Conservation (phyloP, 371 early-diverging fungal species). For the Mucor lusitanicus region DNA sequence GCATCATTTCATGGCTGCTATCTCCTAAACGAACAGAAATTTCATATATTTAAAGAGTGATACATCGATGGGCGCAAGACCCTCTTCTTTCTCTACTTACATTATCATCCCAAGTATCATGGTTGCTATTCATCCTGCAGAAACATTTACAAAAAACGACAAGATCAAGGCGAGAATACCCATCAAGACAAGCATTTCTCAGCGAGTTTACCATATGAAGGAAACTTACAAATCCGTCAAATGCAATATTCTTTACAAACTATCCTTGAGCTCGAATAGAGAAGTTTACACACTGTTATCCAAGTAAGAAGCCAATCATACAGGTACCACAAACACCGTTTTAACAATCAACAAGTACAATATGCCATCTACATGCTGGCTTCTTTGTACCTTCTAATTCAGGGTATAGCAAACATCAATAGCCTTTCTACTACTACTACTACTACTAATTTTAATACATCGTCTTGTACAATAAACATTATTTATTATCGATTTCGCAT, state of each 20-base stretch:
- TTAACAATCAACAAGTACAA: not conserved
- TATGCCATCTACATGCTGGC: not conserved
- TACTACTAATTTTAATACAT: not conserved
- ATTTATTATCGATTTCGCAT: not conserved
- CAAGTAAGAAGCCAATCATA: not conserved
- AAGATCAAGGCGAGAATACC: not conserved
- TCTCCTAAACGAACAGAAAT: not conserved
- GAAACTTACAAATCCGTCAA: not conserved
- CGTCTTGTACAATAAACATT: not conserved
- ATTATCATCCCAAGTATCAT: not conserved
- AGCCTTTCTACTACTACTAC: too few species aligned
- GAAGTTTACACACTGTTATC: not conserved
- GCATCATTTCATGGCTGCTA: not conserved
- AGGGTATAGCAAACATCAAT: not conserved
- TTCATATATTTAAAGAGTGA: not conserved
- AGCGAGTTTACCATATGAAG: not conserved
- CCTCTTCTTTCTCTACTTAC: not conserved
- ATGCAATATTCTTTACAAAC: not conserved
- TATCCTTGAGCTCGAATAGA: not conserved
- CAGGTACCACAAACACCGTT: not conserved
- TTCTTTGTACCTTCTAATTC: not conserved
- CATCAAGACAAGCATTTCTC: not conserved
- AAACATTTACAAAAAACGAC: not conserved
- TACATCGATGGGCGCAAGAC: not conserved
- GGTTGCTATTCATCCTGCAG: not conserved